Evolutionary conservation across 2,329 filamentous ascomycete genomes (phyloP).

Genomic region (Penicillium sp.): DNA sequence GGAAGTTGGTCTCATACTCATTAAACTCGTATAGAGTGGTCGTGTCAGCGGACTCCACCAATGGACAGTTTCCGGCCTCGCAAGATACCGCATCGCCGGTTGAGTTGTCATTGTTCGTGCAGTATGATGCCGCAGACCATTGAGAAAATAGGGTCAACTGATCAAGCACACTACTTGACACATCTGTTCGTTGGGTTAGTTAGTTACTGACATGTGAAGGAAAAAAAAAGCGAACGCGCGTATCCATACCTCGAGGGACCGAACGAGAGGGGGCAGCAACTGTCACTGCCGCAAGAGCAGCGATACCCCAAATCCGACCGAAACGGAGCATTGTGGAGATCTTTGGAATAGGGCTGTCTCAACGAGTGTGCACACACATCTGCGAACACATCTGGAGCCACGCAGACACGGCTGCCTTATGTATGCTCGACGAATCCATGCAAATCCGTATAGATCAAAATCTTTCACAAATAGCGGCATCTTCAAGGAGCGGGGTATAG

Average conservation of each 20-base stretch:
- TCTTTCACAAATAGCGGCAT: background rate
- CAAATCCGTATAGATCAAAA: background rate
- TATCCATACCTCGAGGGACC: conserved; percentile 26
- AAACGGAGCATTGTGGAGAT: conserved; percentile 7
- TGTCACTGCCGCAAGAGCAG: conserved; percentile 15
- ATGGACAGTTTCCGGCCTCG: conserved; percentile 48
- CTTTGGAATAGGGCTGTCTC: background rate
- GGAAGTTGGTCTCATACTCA: conserved; percentile 38
- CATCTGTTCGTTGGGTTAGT: conserved; percentile 25
- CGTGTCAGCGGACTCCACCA: conserved; percentile 49
- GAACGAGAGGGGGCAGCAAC: conserved; percentile 24
- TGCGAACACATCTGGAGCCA: background rate
- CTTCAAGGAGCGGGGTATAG: conserved; percentile 6
- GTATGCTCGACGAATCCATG: background rate
- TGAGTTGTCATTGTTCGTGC: conserved; percentile 49
- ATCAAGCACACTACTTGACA: conserved; percentile 43
- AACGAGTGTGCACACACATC: background rate
- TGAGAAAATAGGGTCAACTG: conserved; percentile 51
- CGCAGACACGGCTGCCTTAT: background rate
- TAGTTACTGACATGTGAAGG: background rate
- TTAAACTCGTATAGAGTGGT: conserved; percentile 51
- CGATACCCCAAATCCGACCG: conserved; percentile 10
- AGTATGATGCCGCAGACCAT: conserved; percentile 56
- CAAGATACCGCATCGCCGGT: conserved; percentile 48
- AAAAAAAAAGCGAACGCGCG: background rate